phyloP scores from a whole-genome alignment of 495 filamentous ascomycete species.

The Penicillium roqueforti region DNA sequence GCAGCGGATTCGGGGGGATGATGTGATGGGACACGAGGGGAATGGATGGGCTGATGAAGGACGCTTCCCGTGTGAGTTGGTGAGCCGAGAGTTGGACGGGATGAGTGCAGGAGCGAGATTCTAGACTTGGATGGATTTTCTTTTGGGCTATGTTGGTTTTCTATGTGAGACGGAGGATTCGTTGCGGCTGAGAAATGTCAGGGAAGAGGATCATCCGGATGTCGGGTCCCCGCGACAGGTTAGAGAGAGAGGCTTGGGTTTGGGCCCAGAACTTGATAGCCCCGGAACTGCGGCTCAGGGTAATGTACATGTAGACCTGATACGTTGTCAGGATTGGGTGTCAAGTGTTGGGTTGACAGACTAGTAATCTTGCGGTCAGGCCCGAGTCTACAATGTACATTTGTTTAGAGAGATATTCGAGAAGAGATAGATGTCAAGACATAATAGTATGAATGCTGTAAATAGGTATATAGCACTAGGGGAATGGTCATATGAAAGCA shows the following conservation, averaged over 20 bases:
- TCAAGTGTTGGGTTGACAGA: not conserved
- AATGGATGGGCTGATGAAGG: not conserved
- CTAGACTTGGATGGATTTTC: not conserved
- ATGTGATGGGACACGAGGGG: not conserved
- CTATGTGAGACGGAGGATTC: not conserved
- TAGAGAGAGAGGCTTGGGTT: not conserved
- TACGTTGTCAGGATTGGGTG: not conserved
- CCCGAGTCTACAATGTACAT: too few species aligned
- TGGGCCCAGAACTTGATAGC: not conserved
- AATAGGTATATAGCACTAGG: conserved; percentile 6
- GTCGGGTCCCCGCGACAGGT: not conserved
- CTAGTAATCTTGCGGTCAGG: not conserved
- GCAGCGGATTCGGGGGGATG: not conserved
- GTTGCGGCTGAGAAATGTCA: conserved; percentile 2
- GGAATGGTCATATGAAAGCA: conserved; percentile 9
- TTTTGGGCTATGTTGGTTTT: not conserved
- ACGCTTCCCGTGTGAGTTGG: not conserved
- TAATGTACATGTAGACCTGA: not conserved
- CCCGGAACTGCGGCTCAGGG: not conserved
- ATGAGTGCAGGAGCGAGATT: not conserved
- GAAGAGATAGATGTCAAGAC: not conserved
- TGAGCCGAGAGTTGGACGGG: not conserved
- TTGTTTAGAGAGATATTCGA: too few species aligned
- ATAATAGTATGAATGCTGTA: conserved; percentile 1
- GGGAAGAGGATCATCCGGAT: not conserved